phyloP scores from a whole-genome alignment of 768 basidiomycete species.

The Kwoniella newhampshirensis region DNA sequence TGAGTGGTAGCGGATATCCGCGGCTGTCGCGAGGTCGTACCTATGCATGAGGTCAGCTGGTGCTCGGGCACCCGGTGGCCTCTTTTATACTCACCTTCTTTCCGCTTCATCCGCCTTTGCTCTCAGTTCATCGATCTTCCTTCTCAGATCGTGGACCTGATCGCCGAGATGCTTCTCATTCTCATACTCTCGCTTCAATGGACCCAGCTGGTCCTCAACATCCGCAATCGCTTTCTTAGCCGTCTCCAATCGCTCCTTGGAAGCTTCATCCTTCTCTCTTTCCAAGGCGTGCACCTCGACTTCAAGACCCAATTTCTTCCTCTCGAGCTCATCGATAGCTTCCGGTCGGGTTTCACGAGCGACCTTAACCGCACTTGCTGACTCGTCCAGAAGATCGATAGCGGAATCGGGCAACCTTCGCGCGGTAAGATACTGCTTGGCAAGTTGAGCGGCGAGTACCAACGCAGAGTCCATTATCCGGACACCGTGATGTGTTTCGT shows the following conservation, averaged over 20 bases:
- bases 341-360: conserved; percentile 93
- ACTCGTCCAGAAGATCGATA: conserved; percentile 89
- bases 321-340: conserved; percentile 84
- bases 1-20: conserved; percentile 83
- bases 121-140: conserved; percentile 84
- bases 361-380: conserved; percentile 78
- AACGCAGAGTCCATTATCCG: conserved; percentile 83
- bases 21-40: conserved; percentile 58
- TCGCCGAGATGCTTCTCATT: conserved; percentile 78
- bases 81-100: conserved; percentile 55
- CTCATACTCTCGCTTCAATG: conserved; percentile 81
- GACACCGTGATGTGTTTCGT: conserved; percentile 76
- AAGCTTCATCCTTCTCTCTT: conserved; percentile 84
- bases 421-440: conserved; percentile 76
- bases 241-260: conserved; percentile 72
- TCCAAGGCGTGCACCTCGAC: conserved; percentile 93
- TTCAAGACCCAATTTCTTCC: conserved; percentile 83
- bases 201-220: conserved; percentile 78
- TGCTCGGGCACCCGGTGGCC: not conserved
- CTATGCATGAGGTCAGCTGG: conserved; percentile 32
- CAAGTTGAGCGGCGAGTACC: conserved; percentile 84
- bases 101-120: conserved; percentile 93
- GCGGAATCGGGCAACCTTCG: conserved; percentile 60
- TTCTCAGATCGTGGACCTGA: conserved; percentile 71
- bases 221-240: conserved; percentile 78